Base-by-base conservation (phyloP, 805 yeast species). In the Wickerhamiella qilinensis region DNA sequence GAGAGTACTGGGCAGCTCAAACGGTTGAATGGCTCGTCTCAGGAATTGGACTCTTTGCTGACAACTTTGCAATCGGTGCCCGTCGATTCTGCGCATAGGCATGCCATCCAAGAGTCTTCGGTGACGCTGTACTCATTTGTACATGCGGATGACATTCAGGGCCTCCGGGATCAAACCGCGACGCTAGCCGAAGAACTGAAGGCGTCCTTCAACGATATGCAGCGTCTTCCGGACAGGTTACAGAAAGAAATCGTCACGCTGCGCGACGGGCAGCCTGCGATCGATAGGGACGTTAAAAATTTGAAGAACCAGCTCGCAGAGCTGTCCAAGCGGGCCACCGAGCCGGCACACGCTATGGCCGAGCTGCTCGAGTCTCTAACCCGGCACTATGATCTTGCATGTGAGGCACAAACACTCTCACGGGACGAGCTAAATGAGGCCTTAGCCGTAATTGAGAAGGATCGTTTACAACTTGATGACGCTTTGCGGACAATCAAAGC, bases 321-420 rank as follows among this genome's bases (percentile, higher is more conserved):
- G 14, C 15, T 43, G 15, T 25, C 44, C 9, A 43, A 46, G 7
- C 24, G 42, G 1, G 41, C 55, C 4, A 60, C 59, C n/a, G 47
- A 41, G 3, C 50, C 51, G 38, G 93, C 83, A 38, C 65, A 67
- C 41, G 91, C 79, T 38, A 65, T 83, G 56, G 93, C 82, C 1
- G 65, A 69, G 2, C 62, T 78, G 15, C 59, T 86, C 25, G 75
- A 73, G 40, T 72, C 85, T 49, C 60, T 85, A 35, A 77, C 94
- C 9, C 72, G 71, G 38, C 94, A 85, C 58, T 83, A 75, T 49
- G 95, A 85, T 55, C 84, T 81, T 52, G 80, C 93, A 47, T 48
- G 60, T 11, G 59, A 69, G 43, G 79, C 72, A 8, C 50, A 60
- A 2, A 57, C 58, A 3, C 46, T 60, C 14, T 56, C 67, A n/a